Evolutionary conservation across 345 rosid species (phyloP), one percentile per base, ranked within the genome.

Genomic region (Turritis glabra): DNA sequence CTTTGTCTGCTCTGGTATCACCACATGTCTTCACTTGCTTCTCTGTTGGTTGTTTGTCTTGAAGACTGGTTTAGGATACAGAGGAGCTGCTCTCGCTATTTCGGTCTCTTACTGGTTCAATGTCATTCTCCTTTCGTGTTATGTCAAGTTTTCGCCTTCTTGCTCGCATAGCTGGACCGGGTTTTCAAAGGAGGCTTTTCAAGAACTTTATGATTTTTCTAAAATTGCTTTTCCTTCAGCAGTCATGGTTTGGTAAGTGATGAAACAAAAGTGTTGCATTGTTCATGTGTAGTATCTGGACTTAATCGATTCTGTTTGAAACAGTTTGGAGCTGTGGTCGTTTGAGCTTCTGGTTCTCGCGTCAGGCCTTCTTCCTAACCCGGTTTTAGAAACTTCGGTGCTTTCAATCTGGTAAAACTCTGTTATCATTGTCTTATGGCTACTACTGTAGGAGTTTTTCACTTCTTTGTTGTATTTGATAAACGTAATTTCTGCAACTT

Each of bases 1-100:
- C 76, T 79, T 85, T 82, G 41, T 79, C n/a, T 72, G 58, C 69
- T 66, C 88, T 11, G 88, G 80, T 62, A 51, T 80, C 19, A 80
- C 88, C 27, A 72, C 82, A 23, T 35, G 78, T 5, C 57, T 83
- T 37, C 91, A 87, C 14, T 18, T 83, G 4, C 63, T 79, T 5
- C 27, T 60, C 0, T 85, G 90, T 58, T 87, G 89, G 91, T 1
- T 56, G 37, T 74, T 85, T 33, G 85, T 87, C 13, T 81, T 73
- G 18, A 79, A 64, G 51, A 53, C 77, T 12, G 80, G 81, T 13
- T 79, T 85, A 23, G 86, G 87, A n/a, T 71, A 15, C 53, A 84
- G 57, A 74, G 89, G 91, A 10, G 89, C 86, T 69, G 88, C 92
- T 3, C n/a, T 81, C 26, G 86, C 89, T 0, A 73, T 64, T 6